Conservation (phyloP, 805 yeast genomes). For the Yamadazyma insecticola region DNA sequence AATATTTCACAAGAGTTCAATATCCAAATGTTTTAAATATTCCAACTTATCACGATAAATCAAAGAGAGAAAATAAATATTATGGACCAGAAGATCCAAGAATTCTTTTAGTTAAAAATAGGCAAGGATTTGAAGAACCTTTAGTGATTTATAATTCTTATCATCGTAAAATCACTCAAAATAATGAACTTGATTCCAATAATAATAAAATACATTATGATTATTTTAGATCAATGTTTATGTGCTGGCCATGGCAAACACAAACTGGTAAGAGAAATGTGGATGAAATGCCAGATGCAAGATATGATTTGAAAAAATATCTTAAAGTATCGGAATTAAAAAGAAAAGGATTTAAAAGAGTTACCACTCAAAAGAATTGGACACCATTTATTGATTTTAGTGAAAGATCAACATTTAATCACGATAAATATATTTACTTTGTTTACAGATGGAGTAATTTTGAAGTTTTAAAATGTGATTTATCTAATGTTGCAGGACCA, state of each 20-base stretch:
- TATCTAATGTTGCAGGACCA: conserved; percentile 5
- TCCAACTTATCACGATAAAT: conserved; percentile 22
- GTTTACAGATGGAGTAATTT: conserved; percentile 28
- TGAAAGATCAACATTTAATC: conserved; percentile 15
- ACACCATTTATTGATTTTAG: conserved; percentile 30
- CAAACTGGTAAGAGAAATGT: conserved; percentile 24
- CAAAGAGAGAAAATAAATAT: conserved; percentile 12
- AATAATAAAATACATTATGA: background rate
- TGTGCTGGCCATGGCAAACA: conserved; percentile 26
- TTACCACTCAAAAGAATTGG: conserved; percentile 32
- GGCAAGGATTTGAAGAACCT: conserved; percentile 39
- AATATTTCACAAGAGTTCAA: conserved; percentile 4
- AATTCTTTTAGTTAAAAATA: conserved; percentile 27
- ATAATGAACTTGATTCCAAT: background rate
- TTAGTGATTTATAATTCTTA: conserved; percentile 37
- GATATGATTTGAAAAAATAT: too few species aligned
- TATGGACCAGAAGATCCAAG: conserved; percentile 52
- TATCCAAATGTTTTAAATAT: conserved; percentile 26
- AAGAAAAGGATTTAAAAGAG: conserved; percentile 8
- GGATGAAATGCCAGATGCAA: conserved; percentile 16
- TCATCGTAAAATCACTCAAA: conserved; percentile 13
- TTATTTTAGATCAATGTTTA: conserved; percentile 23
- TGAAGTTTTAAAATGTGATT: conserved; percentile 12
- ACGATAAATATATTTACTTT: conserved; percentile 25
- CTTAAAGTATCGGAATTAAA: conserved; percentile 18